A percentile compares a stretch with the other conserved stretches of the same genome.
Evolutionary conservation across 2,329 filamentous ascomycete species (phyloP).

Genomic region (Trichothecium sympodiale): DNA sequence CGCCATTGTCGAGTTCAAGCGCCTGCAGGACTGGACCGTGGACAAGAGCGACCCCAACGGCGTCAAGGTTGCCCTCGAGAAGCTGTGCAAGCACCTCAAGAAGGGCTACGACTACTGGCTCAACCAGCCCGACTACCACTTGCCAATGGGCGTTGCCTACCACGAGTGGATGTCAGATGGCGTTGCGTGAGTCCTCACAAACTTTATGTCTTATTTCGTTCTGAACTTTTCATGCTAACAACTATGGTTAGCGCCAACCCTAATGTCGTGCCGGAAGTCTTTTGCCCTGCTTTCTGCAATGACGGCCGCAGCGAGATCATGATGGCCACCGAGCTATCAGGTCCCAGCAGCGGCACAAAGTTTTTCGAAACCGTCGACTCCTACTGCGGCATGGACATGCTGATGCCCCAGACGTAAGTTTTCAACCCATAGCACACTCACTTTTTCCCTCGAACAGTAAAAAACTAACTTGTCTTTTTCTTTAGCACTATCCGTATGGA

Average conservation of each 20-base stretch:
- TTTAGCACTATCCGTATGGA: too few relatives aligned
- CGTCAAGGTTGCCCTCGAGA: slow-evolving; percentile 1
- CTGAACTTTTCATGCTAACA: not conserved
- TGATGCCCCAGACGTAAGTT: too few relatives aligned
- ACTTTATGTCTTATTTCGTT: not conserved
- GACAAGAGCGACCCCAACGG: not conserved
- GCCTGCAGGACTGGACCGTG: not conserved
- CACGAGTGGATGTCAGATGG: slow-evolving; percentile 1
- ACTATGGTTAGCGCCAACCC: not conserved
- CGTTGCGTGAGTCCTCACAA: slow-evolving; percentile 1
- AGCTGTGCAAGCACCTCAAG: not conserved
- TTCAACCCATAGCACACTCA: too few relatives aligned
- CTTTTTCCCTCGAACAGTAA: too few relatives aligned
- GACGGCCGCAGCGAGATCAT: slow-evolving; percentile 2
- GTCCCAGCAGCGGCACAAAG: not conserved
- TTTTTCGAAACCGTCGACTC: slow-evolving; percentile 1
- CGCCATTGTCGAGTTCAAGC: slow-evolving; percentile 2
- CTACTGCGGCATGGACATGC: too few relatives aligned
- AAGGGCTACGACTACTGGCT: slow-evolving; percentile 2
- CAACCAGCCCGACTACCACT: slow-evolving; percentile 1
- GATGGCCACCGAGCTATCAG: slow-evolving; percentile 1
- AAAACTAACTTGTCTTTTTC: too few relatives aligned
- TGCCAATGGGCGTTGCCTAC: slow-evolving; percentile 2
- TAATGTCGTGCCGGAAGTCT: not conserved
- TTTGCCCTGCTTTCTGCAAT: slow-evolving; percentile 2